Percentiles rank a stretch among this genome's conserved stretches.
Evolutionary conservation across 148 eudicot genomes (phyloP).

Genomic region (Vaccinium corymbosum): DNA sequence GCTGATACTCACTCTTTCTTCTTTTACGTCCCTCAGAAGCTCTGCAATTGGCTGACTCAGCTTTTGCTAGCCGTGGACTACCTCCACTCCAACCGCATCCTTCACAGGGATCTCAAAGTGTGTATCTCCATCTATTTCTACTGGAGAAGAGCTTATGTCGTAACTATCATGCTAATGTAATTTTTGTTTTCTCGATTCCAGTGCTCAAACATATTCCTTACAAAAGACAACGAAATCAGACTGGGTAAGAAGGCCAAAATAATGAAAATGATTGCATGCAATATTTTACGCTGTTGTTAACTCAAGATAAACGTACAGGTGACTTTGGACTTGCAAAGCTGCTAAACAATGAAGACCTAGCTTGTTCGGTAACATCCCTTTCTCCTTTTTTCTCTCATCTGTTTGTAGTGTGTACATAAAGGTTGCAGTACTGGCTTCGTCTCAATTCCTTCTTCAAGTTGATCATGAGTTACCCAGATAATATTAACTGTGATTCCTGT

Average conservation of each 20-base stretch:
- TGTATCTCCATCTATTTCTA: background rate
- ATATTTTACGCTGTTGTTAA: background rate
- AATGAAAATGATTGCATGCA: background rate
- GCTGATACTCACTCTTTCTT: background rate
- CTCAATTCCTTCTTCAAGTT: background rate
- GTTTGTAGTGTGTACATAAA: background rate
- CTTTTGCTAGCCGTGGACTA: constrained; percentile 86
- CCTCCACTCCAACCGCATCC: constrained; percentile 85
- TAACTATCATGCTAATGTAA: background rate
- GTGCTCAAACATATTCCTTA: constrained; percentile 90
- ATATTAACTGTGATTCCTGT: background rate
- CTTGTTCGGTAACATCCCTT: constrained; percentile 56
- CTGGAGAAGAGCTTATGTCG: background rate
- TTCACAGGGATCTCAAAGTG: constrained; percentile 94
- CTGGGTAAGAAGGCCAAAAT: constrained; percentile 55
- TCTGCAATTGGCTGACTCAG: constrained; percentile 94
- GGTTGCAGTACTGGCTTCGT: background rate
- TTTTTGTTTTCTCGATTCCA: constrained; percentile 25
- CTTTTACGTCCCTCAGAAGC: constrained; percentile 44
- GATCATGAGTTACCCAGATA: background rate
- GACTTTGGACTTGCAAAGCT: constrained; percentile 90
- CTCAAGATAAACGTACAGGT: constrained; percentile 40
- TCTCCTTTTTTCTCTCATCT: background rate
- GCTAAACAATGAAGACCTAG: constrained; percentile 50
- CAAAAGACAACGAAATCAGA: constrained; percentile 75